A percentile compares a stretch with the other conserved stretches of the same genome.
These are phyloP conservation scores for Fusarium sp. DNA, from an alignment of 2,329 filamentous ascomycete genomes.

Conservation along the genomic window DNA sequence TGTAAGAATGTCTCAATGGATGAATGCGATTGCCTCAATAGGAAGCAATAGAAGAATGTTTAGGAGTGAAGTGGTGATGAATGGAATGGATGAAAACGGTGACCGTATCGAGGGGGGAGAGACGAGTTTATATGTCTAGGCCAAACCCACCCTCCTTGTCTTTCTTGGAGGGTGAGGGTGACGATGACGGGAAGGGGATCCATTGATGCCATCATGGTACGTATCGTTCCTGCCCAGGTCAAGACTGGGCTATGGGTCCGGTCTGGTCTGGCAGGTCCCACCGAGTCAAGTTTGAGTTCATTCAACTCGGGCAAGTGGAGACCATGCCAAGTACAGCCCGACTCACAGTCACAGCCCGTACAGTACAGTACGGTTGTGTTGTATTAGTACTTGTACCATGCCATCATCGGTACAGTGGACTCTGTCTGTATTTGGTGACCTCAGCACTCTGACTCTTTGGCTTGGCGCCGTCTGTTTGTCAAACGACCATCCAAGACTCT, in stretches of 20 bases:
- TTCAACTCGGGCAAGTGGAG: slow-evolving; percentile 20
- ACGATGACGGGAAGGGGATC: slow-evolving; percentile 21
- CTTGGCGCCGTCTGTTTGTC: slow-evolving; percentile 15
- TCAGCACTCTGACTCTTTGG: slow-evolving; percentile 15
- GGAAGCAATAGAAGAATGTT: not conserved
- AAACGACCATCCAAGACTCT: not conserved
- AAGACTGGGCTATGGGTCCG: not conserved
- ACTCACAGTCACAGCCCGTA: not conserved
- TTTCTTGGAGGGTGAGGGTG: slow-evolving; percentile 12
- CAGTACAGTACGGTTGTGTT: not conserved
- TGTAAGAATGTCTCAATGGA: not conserved
- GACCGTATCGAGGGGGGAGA: slow-evolving; percentile 28
- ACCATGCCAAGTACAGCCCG: slow-evolving; percentile 1
- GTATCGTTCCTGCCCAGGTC: slow-evolving; percentile 13
- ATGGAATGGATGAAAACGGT: slow-evolving; percentile 30
- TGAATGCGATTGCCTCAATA: not conserved
- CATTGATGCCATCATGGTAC: slow-evolving; percentile 32
- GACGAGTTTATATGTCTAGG: slow-evolving; percentile 41
- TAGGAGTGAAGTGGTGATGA: not conserved
- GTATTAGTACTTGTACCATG: slow-evolving; percentile 4
- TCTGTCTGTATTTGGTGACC: slow-evolving; percentile 20
- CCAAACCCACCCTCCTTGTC: slow-evolving; percentile 22
- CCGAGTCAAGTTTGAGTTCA: slow-evolving; percentile 13
- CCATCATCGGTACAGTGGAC: slow-evolving; percentile 23
- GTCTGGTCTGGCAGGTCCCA: not conserved